Conservation (phyloP, 495 filamentous ascomycete species). For the Penicillium lividum region DNA sequence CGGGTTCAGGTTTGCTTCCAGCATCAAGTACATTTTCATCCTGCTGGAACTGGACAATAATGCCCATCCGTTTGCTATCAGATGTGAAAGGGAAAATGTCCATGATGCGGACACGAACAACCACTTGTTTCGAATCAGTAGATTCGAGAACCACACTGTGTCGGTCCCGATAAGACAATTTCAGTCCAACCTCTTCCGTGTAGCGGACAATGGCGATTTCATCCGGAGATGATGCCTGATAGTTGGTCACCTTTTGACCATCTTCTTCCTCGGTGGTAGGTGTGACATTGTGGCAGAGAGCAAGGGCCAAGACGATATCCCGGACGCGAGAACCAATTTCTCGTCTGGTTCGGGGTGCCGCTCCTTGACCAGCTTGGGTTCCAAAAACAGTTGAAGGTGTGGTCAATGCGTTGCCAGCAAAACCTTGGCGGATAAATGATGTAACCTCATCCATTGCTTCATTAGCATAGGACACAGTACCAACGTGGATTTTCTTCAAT, state of each 20-base stretch:
- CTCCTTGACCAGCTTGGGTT: slow-evolving; percentile 55
- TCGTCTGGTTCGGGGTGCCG: slow-evolving; percentile 76
- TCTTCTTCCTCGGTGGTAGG: slow-evolving; percentile 83
- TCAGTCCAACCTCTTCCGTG: slow-evolving; percentile 90
- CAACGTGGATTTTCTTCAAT: slow-evolving; percentile 97
- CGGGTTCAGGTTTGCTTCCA: slow-evolving; percentile 48
- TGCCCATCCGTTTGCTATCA: slow-evolving; percentile 98
- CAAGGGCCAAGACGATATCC: slow-evolving; percentile 87
- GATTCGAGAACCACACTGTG: slow-evolving; percentile 79
- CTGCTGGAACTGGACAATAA: slow-evolving; percentile 80
- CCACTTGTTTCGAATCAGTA: slow-evolving; percentile 69
- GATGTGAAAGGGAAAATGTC: slow-evolving; percentile 98
- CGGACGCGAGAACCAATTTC: slow-evolving; percentile 92
- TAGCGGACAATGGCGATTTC: slow-evolving; percentile 98
- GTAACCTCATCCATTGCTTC: slow-evolving; percentile 98
- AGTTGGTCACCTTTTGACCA: slow-evolving; percentile 75
- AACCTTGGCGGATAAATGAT: slow-evolving; percentile 80
- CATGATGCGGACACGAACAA: slow-evolving; percentile 85
- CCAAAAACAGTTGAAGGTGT: slow-evolving; percentile 73
- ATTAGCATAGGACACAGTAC: slow-evolving; percentile 95
- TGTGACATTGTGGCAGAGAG: slow-evolving; percentile 96
- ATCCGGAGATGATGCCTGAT: slow-evolving; percentile 96
- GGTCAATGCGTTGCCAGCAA: slow-evolving; percentile 60
- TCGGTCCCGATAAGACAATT: slow-evolving; percentile 81
- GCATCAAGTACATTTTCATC: slow-evolving; percentile 37